A percentile compares a stretch with the other conserved stretches of the same genome.
These are phyloP conservation scores for Tylopilus sp. DNA, from an alignment of 1,284 basidiomycete species.

Conservation along the genomic window DNA sequence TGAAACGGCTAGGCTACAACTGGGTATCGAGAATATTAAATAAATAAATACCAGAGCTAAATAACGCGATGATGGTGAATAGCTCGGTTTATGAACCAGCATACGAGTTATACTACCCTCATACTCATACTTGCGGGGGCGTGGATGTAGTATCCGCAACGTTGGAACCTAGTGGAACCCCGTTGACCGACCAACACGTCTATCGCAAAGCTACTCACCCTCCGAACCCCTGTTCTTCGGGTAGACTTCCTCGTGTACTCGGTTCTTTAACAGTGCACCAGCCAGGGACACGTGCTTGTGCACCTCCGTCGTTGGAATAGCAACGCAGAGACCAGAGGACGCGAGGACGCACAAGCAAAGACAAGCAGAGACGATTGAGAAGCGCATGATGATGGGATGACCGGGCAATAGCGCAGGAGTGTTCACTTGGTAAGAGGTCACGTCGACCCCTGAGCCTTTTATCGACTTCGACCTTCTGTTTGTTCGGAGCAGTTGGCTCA, in stretches of 20 bases:
- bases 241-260: constrained; percentile 20
- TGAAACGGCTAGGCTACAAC: neutral
- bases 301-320: neutral
- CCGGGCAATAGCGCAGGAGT: neutral
- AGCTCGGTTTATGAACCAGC: neutral
- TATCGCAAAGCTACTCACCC: constrained; percentile 5
- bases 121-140: neutral
- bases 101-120: neutral
- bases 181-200: constrained; percentile 4
- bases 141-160: neutral
- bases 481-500: neutral
- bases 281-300: neutral
- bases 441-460: neutral
- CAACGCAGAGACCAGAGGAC: constrained; percentile 12
- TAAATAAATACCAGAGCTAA: too few species aligned
- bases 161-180: neutral
- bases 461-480: neutral
- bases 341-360: constrained; percentile 14
- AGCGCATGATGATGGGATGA: constrained; percentile 15
- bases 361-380: constrained; percentile 5
- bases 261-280: constrained; percentile 20
- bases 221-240: constrained; percentile 5
- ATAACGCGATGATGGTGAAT: too few species aligned
- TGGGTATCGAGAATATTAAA: too few species aligned
- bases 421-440: neutral